phyloP scores from a whole-genome alignment of 2,329 filamentous ascomycete species.

The Fusarium ramigenum region DNA sequence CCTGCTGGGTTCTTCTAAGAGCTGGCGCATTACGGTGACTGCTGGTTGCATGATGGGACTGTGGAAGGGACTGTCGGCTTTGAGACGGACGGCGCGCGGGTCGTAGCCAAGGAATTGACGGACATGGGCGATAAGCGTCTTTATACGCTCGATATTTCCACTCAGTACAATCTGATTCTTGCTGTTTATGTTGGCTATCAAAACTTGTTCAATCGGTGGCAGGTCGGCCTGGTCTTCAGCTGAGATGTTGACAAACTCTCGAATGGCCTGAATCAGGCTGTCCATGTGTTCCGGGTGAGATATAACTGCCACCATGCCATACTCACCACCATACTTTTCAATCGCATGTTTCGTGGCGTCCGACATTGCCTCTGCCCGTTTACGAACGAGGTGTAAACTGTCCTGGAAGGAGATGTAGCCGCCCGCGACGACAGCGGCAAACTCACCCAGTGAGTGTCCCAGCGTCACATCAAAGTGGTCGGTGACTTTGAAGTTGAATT shows the following conservation, averaged over 20 bases:
- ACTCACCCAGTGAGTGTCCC: constrained; percentile 92
- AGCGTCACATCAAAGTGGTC: constrained; percentile 83
- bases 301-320: constrained; percentile 93
- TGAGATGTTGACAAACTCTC: constrained; percentile 79
- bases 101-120: constrained; percentile 92
- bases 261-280: constrained; percentile 75
- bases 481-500: constrained; percentile 79
- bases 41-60: constrained; percentile 92
- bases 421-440: constrained; percentile 86
- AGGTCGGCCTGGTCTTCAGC: constrained; percentile 73
- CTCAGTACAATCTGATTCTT: constrained; percentile 96
- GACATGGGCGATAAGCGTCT: constrained; percentile 82
- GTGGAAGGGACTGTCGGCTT: constrained; percentile 90
- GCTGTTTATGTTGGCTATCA: constrained; percentile 93
- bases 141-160: constrained; percentile 85
- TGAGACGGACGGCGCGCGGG: constrained; percentile 84
- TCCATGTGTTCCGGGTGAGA: constrained; percentile 83
- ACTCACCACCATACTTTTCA: constrained; percentile 77
- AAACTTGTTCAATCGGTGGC: constrained; percentile 84
- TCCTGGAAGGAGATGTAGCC: constrained; percentile 82
- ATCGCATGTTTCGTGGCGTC: constrained; percentile 75
- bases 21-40: constrained; percentile 73
- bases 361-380: constrained; percentile 84
- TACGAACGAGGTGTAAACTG: constrained; percentile 78
- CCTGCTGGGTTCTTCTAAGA: constrained; percentile 69